These are phyloP conservation scores for Alternaria arborescens DNA, from an alignment of 2,329 filamentous ascomycete genomes.

Conservation along the genomic window DNA sequence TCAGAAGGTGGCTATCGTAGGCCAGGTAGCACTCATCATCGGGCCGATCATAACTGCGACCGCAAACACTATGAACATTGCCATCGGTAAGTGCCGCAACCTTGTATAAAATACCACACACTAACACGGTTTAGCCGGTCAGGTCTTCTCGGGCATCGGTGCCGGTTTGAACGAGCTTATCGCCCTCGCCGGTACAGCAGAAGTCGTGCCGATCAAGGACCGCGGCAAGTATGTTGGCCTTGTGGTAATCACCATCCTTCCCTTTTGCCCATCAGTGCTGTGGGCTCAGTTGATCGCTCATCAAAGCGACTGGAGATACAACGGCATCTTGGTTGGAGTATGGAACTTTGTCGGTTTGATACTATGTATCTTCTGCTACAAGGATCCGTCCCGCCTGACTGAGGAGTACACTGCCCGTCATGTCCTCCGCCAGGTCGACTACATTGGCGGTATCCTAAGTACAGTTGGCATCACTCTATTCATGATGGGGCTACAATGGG, in stretches of 20 bases:
- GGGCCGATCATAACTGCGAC: slow-evolving; percentile 45
- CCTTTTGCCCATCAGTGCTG: slow-evolving; percentile 69
- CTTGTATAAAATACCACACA: background rate
- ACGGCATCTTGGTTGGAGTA: slow-evolving; percentile 62
- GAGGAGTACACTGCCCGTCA: slow-evolving; percentile 49
- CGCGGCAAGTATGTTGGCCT: slow-evolving; percentile 69
- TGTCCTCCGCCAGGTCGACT: slow-evolving; percentile 43
- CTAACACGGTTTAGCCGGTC: slow-evolving; percentile 30
- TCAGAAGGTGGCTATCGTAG: slow-evolving; percentile 44
- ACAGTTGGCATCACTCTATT: slow-evolving; percentile 43
- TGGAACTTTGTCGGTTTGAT: slow-evolving; percentile 64
- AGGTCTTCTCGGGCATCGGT: slow-evolving; percentile 67
- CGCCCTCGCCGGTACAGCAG: slow-evolving; percentile 71
- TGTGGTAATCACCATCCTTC: slow-evolving; percentile 68
- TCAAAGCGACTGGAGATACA: slow-evolving; percentile 62
- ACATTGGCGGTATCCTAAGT: slow-evolving; percentile 42
- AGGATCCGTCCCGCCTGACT: slow-evolving; percentile 50
- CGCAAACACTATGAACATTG: slow-evolving; percentile 42
- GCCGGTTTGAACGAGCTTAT: slow-evolving; percentile 75
- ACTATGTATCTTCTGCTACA: slow-evolving; percentile 58
- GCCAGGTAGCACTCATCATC: slow-evolving; percentile 48
- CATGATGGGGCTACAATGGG: slow-evolving; percentile 52
- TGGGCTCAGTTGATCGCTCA: slow-evolving; percentile 67
- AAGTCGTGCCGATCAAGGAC: slow-evolving; percentile 71
- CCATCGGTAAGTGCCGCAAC: slow-evolving; percentile 32